Conservation (phyloP, 192 early-diverging fungal species). For the Geranomyces michiganensis region DNA sequence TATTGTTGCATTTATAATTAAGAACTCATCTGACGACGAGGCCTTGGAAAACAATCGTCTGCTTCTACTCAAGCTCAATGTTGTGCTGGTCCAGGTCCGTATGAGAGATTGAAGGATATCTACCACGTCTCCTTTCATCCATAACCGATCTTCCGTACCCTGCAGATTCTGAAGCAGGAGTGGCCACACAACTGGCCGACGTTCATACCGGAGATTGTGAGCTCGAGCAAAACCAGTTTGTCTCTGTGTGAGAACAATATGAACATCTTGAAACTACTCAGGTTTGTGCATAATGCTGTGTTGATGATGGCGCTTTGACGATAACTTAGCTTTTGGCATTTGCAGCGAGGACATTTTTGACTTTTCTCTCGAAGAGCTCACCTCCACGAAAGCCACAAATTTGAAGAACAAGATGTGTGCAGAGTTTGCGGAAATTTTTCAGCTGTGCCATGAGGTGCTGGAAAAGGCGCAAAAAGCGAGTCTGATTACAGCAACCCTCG, state of each 20-base stretch:
- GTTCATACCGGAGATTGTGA: conserved; percentile 98
- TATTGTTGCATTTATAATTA: conserved; percentile 90
- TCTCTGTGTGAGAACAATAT: conserved; percentile 99
- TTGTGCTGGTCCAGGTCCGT: conserved; percentile 92
- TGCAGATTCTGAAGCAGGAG: conserved; percentile 96
- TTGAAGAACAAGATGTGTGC: conserved; percentile 94
- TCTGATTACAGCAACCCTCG: conserved; percentile 88
- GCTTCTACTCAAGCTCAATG: conserved; percentile 91
- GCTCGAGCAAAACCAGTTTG: conserved; percentile 88
- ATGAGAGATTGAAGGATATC: background rate
- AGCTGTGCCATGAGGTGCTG: conserved; percentile 92
- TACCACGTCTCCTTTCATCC: background rate
- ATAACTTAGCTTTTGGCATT: background rate
- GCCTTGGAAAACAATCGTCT: conserved; percentile 74
- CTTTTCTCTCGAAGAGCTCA: conserved; percentile 98
- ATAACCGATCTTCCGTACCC: background rate
- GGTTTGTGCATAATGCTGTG: conserved; percentile 50
- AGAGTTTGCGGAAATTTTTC: conserved; percentile 95
- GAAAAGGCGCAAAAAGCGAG: conserved; percentile 87
- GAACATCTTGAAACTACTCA: conserved; percentile 96
- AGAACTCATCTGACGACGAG: conserved; percentile 85
- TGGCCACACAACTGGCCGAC: conserved; percentile 99
- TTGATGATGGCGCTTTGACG: background rate
- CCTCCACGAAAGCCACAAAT: conserved; percentile 89
- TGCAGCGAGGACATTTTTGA: conserved; percentile 98